Evolutionary conservation across 2,329 filamentous ascomycete species (phyloP).

Genomic region (Aspergillus novofumigatus): DNA sequence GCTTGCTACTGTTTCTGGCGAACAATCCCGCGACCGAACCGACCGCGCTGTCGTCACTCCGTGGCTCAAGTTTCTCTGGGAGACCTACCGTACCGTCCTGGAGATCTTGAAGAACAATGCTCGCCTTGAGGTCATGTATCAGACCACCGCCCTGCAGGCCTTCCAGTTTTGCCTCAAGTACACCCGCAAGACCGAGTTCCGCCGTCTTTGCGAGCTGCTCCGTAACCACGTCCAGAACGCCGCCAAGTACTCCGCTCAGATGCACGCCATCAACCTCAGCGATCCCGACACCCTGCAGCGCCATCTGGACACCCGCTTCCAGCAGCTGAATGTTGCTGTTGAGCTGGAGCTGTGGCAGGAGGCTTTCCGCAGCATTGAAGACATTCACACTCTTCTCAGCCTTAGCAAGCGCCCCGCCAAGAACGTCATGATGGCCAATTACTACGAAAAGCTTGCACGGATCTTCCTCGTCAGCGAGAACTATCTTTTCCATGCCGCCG

Average conservation of each 20-base stretch:
- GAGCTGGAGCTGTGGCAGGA: constrained; percentile 99
- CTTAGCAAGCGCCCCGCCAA: constrained; percentile 97
- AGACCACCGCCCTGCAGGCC: constrained; percentile 94
- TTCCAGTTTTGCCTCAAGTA: constrained; percentile 99
- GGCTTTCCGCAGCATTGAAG: constrained; percentile 97
- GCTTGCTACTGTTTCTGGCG: constrained; percentile 93
- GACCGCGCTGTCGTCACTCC: constrained; percentile 97
- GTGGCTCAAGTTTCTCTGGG: constrained; percentile 99
- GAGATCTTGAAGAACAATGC: constrained; percentile 99
- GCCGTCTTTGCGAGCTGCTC: constrained; percentile 93
- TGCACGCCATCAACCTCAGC: constrained; percentile 98
- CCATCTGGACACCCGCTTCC: constrained; percentile 95
- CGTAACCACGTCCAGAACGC: constrained; percentile 98
- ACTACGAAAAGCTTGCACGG: constrained; percentile 97
- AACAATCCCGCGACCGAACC: constrained; percentile 94
- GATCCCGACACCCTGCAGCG: constrained; percentile 96
- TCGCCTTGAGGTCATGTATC: constrained; percentile 93
- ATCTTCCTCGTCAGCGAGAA: constrained; percentile 99
- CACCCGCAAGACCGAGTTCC: constrained; percentile 97
- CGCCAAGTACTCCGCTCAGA: constrained; percentile 97
- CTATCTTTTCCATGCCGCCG: constrained; percentile 97
- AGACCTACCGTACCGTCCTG: constrained; percentile 96
- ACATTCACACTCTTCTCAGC: constrained; percentile 95
- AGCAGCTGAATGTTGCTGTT: constrained; percentile 96
- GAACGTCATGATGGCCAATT: constrained; percentile 99